Base-by-base conservation (phyloP, 2,329 filamentous ascomycete genomes). In the Colletotrichum tamarilloi region DNA sequence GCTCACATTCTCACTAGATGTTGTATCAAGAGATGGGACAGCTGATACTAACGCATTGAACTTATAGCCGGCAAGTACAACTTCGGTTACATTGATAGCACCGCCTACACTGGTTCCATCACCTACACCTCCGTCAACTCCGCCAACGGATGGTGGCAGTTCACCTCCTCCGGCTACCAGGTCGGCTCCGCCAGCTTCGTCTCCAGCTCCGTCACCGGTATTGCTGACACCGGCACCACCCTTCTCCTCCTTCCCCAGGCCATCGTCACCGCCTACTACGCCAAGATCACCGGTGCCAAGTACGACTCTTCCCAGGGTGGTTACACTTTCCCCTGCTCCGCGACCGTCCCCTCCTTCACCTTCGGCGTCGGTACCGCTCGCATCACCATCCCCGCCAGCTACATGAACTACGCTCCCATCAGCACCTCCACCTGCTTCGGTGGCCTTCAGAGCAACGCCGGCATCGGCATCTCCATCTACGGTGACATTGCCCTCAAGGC, bases 401-500 rank as follows among this genome's bases (percentile, higher is more conserved):
- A 84, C 62, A 78, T 88, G 64, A 85, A 84, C 67, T 89, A 85
- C 77, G 80, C 84, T 1, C 77, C 81, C 46, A 80, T 85, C 62
- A 82, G 77, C n/a, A 83, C 85, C 74, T 73, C 67, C 24, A 83
- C 65, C 46, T 92, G 91, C 86, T 91, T 85, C 76, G 90, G 90
- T 74, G 91, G 90, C 67, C 86, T 92, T 64, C 90, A 92, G 84
- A 81, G 72, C 62, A 71, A 62, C 72, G 30, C 57, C 19, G 68
- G 59, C 56, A 66, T 75, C 6, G 71, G 63, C 9, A 83, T 90
- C 78, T 87, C 83, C 77, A 92, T 92, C 80, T 89, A 91, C 72
- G 91, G 91, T 35, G 90, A 92, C 76, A 84, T 91, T 75, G 91
- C 92, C 83, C 84, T 92, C 72, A 92, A 92, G 87, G 85, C 85